Percentiles rank a stretch among this genome's conserved stretches.
These are phyloP conservation scores for Stevia rebaudiana DNA, from an alignment of 140 eudicot genomes.

Conservation along the genomic window DNA sequence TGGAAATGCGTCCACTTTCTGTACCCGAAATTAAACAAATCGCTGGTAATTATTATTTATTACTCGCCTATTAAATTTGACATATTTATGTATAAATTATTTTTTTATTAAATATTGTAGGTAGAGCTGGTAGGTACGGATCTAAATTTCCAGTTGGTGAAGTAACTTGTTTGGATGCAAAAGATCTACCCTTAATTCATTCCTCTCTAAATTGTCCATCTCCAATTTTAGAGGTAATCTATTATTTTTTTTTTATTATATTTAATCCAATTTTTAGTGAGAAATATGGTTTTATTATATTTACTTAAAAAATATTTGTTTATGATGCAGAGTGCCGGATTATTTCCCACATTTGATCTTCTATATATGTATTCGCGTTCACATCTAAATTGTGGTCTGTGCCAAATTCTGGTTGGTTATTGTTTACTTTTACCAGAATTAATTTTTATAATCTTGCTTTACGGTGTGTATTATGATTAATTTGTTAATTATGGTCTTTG, in stretches of 20 bases:
- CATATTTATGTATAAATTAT: not conserved
- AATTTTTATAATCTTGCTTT: not conserved
- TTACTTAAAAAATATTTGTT: not conserved
- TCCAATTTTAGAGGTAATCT: slow-evolving; percentile 69
- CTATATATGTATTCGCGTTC: slow-evolving; percentile 76
- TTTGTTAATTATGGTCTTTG: not conserved
- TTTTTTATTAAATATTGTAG: slow-evolving; percentile 45
- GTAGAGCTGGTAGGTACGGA: slow-evolving; percentile 95
- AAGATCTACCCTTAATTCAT: slow-evolving; percentile 77
- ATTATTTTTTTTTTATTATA: not conserved
- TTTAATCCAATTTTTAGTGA: not conserved
- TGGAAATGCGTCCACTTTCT: slow-evolving; percentile 61
- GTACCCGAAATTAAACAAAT: slow-evolving; percentile 93
- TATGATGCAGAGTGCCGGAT: slow-evolving; percentile 76
- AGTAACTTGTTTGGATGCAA: slow-evolving; percentile 69
- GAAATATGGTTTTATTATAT: not conserved
- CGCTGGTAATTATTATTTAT: slow-evolving; percentile 48
- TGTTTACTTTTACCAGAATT: not conserved
- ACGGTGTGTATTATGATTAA: not conserved
- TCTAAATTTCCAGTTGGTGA: slow-evolving; percentile 84
- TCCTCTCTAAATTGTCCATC: slow-evolving; percentile 66
- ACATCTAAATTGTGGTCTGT: slow-evolving; percentile 54
- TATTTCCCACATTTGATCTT: slow-evolving; percentile 83
- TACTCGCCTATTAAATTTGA: not conserved
- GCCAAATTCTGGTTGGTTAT: slow-evolving; percentile 77